A percentile compares a stretch with the other conserved stretches of the same genome.
Conservation (phyloP, 176 grass and related monocot genomes). For the Carex myosuroides region DNA sequence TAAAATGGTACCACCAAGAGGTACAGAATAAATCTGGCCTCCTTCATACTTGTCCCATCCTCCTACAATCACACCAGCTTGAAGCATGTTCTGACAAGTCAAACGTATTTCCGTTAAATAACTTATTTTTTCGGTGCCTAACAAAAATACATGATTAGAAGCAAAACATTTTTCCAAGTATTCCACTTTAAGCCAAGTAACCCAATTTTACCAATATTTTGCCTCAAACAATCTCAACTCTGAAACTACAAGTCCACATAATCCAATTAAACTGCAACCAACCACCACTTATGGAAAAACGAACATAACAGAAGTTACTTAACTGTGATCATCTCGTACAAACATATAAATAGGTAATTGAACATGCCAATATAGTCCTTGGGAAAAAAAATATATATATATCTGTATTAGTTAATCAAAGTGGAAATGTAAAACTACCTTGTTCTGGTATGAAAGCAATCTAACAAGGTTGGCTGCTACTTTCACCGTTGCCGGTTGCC, state of each 20-base stretch:
- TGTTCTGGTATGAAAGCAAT: constrained; percentile 91
- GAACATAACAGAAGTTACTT: background rate
- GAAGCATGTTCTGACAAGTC: constrained; percentile 68
- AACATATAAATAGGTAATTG: background rate
- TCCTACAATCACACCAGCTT: constrained; percentile 93
- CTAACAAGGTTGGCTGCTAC: constrained; percentile 88
- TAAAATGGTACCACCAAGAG: constrained; percentile 88
- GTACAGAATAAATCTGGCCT: constrained; percentile 86
- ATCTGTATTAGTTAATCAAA: background rate
- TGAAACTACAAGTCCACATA: background rate
- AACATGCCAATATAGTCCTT: background rate
- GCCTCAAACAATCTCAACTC: background rate
- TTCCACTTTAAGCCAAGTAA: background rate
- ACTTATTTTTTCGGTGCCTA: background rate
- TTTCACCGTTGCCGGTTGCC: constrained; percentile 90
- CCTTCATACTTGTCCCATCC: constrained; percentile 99
- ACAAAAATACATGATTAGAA: background rate
- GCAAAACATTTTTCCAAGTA: background rate
- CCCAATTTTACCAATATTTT: background rate
- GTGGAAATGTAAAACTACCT: constrained; percentile 39
- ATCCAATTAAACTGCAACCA: background rate
- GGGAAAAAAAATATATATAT: background rate
- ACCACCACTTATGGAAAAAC: background rate
- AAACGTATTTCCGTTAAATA: background rate
- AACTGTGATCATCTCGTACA: background rate